These are phyloP conservation scores for Leishmania tarentolae DNA, from an alignment of 208 protist species.

Conservation along the genomic window DNA sequence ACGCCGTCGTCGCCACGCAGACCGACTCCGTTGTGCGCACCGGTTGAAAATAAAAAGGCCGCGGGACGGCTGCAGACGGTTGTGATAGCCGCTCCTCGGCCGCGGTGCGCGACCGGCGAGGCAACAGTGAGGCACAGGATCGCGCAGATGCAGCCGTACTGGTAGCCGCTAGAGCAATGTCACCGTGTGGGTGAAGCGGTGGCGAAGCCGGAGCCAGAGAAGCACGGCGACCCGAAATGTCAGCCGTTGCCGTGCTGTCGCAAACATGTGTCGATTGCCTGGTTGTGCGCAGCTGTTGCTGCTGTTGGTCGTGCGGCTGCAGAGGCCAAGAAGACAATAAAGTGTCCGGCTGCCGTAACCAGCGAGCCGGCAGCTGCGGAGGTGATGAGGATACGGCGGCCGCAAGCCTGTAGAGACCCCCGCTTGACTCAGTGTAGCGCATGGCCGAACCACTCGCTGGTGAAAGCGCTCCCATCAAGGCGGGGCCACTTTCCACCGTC, in stretches of 20 bases:
- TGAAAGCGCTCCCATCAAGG: background rate
- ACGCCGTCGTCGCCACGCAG: slow-evolving; percentile 27
- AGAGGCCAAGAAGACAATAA: background rate
- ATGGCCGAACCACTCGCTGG: background rate
- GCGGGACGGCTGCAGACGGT: background rate
- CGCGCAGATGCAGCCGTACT: background rate
- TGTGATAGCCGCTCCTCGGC: background rate
- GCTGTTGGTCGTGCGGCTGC: background rate
- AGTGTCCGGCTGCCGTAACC: background rate
- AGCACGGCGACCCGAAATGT: background rate
- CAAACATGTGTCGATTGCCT: background rate
- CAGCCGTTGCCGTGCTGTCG: background rate
- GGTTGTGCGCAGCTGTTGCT: background rate
- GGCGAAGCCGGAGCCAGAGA: background rate
- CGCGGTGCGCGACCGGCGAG: background rate
- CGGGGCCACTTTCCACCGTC: background rate
- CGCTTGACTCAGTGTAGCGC: background rate
- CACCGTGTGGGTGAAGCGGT: background rate
- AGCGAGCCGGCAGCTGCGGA: background rate
- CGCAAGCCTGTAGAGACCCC: background rate
- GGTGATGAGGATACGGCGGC: background rate
- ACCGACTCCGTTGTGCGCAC: slow-evolving; percentile 18
- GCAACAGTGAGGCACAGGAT: background rate
- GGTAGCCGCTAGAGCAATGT: background rate
- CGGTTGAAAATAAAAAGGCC: slow-evolving; percentile 14